A percentile compares a stretch with the other conserved stretches of the same genome.
Conservation (phyloP, 2,329 filamentous ascomycete genomes). For the Botrytis cinerea region DNA sequence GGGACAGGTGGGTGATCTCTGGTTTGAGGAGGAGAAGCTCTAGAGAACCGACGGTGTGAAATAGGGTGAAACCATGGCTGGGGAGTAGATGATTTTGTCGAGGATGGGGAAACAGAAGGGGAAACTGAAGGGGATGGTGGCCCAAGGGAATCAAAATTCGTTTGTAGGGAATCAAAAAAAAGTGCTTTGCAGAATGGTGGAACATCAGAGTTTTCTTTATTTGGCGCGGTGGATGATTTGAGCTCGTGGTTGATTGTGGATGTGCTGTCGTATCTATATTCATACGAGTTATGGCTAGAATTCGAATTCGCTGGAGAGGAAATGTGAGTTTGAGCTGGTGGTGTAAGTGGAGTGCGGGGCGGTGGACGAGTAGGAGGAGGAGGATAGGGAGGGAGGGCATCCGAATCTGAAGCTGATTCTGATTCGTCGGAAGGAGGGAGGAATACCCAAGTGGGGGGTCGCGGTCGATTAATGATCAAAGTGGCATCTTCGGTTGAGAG, state of each 20-base stretch:
- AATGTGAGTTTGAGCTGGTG: background rate
- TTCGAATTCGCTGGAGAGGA: background rate
- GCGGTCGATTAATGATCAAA: constrained; percentile 11
- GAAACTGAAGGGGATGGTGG: background rate
- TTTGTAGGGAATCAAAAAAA: background rate
- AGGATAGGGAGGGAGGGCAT: background rate
- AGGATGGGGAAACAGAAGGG: background rate
- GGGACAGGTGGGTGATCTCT: background rate
- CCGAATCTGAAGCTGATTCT: background rate
- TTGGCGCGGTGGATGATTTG: background rate
- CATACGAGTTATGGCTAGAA: background rate
- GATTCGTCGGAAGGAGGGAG: background rate
- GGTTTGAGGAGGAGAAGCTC: background rate
- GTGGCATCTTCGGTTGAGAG: background rate
- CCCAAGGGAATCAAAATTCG: background rate
- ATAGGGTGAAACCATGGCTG: constrained; percentile 1
- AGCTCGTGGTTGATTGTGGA: background rate
- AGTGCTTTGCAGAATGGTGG: constrained; percentile 3
- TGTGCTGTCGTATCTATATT: background rate
- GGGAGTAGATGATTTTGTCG: background rate
- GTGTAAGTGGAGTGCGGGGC: background rate
- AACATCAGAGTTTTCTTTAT: background rate
- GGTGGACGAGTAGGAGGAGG: constrained; percentile 3
- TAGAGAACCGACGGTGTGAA: background rate
- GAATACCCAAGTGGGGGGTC: constrained; percentile 13